Conservation (phyloP, 768 basidiomycete species). For the Royoungia palumana region DNA sequence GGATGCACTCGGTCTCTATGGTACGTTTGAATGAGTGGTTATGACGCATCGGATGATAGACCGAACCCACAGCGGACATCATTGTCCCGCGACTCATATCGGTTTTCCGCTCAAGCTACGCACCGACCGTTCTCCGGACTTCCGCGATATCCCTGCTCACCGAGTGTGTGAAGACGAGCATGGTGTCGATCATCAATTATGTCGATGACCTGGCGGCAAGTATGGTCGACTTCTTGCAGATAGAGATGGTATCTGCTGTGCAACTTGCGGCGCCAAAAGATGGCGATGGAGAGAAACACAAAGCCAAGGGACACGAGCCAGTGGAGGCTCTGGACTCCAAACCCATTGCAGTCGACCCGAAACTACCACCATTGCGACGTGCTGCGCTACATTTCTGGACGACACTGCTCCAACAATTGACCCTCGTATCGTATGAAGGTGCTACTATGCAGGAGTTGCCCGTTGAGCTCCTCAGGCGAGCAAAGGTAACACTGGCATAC, state of each 20-base stretch:
- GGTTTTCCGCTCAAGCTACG: slow-evolving; percentile 52
- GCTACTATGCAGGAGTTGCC: slow-evolving; percentile 17
- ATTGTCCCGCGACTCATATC: slow-evolving; percentile 71
- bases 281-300: slow-evolving; percentile 8
- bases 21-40: slow-evolving; percentile 39
- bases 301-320: slow-evolving; percentile 7
- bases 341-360: slow-evolving; percentile 55
- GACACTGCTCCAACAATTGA: slow-evolving; percentile 60
- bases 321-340: slow-evolving; percentile 44
- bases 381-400: slow-evolving; percentile 83
- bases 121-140: slow-evolving; percentile 72
- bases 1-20: slow-evolving; percentile 60
- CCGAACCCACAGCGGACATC: slow-evolving; percentile 49
- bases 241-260: slow-evolving; percentile 44
- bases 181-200: slow-evolving; percentile 62
- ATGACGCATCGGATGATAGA: not conserved
- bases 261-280: slow-evolving; percentile 15
- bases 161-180: slow-evolving; percentile 63
- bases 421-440: slow-evolving; percentile 47
- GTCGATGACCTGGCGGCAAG: slow-evolving; percentile 56
- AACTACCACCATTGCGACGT: slow-evolving; percentile 77
- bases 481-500: slow-evolving; percentile 63
- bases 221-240: slow-evolving; percentile 75
- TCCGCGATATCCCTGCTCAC: slow-evolving; percentile 71
- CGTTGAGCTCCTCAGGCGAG: slow-evolving; percentile 41